phyloP scores from a whole-genome alignment of 1,284 basidiomycete genomes.

The Cryptococcus hybrid region DNA sequence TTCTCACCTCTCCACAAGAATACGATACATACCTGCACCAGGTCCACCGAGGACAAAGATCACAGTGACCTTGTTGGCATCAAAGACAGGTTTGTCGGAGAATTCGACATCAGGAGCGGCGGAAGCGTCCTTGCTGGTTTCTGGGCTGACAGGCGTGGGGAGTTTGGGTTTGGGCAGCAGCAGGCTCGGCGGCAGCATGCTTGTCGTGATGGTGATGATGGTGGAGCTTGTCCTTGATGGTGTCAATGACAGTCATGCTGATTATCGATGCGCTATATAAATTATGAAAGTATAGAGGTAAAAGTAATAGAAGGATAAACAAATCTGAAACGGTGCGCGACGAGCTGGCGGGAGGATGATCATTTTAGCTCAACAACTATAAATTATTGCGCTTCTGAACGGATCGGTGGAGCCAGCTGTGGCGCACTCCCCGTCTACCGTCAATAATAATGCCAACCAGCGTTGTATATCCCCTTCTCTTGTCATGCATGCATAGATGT shows the following conservation, averaged over 20 bases:
- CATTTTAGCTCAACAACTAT: too few relatives aligned
- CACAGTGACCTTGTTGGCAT: constrained; percentile 74
- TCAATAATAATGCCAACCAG: too few relatives aligned
- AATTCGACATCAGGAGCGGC: constrained; percentile 9
- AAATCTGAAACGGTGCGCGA: too few relatives aligned
- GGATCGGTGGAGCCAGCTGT: too few relatives aligned
- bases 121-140: constrained; percentile 3
- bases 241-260: constrained; percentile 56
- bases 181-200: constrained; percentile 1
- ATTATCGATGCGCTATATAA: background rate
- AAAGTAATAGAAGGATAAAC: background rate
- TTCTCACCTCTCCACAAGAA: background rate
- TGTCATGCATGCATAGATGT: too few relatives aligned
- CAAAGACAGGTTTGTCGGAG: constrained; percentile 58
- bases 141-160: constrained; percentile 6
- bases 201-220: constrained; percentile 5
- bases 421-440: too few relatives aligned
- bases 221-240: constrained; percentile 55
- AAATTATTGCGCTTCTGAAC: too few relatives aligned
- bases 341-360: too few relatives aligned
- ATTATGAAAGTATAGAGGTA: background rate
- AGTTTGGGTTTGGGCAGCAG: constrained; percentile 3
- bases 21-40: constrained; percentile 68
- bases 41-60: constrained; percentile 97
- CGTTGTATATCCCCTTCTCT: too few relatives aligned